Evolutionary conservation across 352 stramenopile genomes (phyloP).

Genomic region (Proteromonas lacertae): DNA sequence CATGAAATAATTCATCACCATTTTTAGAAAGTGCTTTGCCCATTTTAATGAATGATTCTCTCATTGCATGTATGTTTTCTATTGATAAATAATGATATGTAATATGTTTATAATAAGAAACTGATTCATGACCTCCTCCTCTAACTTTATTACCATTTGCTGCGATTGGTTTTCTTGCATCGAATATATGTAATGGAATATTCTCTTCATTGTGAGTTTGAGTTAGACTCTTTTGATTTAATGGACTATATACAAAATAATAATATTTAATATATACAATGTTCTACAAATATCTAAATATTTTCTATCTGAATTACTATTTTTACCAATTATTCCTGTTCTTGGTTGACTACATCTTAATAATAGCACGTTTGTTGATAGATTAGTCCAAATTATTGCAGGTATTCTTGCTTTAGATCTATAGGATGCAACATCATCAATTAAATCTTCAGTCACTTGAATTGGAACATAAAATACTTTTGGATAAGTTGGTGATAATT

Average conservation of each 20-base stretch:
- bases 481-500: constrained; percentile 53
- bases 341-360: constrained; percentile 56
- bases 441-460: constrained; percentile 36
- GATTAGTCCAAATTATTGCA: constrained; percentile 43
- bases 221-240: too few relatives aligned
- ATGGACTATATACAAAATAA: too few relatives aligned
- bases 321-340: constrained; percentile 14
- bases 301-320: neutral
- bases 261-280: too few relatives aligned
- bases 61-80: constrained; percentile 64
- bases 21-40: neutral
- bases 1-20: neutral
- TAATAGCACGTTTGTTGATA: constrained; percentile 33
- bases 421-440: constrained; percentile 42
- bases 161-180: constrained; percentile 44
- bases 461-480: constrained; percentile 40
- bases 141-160: constrained; percentile 39
- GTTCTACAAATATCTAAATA: neutral
- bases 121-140: constrained; percentile 43
- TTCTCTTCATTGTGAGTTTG: neutral
- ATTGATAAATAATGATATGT: constrained; percentile 26
- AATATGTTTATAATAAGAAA: constrained; percentile 24
- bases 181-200: constrained; percentile 18
- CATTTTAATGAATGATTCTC: constrained; percentile 25
- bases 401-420: constrained; percentile 41